Conservation (phyloP, 225 moss, liverwort and hornwort genomes). For the Climacium dendroides region DNA sequence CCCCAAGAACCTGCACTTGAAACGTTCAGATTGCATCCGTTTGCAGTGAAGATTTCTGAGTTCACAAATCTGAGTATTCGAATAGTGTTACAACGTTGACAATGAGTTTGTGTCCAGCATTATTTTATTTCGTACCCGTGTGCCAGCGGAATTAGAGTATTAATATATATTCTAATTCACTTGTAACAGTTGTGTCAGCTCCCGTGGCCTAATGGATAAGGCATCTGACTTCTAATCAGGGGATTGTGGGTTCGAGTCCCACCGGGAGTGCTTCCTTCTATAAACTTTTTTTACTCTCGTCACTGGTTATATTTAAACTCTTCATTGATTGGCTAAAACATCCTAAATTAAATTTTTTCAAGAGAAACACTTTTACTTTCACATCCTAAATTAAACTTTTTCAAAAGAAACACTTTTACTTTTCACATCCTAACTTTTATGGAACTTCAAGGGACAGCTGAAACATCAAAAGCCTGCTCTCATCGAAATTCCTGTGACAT, state of each 20-base stretch:
- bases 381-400: background rate
- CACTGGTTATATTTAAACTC: background rate
- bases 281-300: too few species aligned
- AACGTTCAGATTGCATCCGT: background rate
- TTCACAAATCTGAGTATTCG: background rate
- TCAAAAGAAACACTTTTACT: background rate
- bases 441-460: background rate
- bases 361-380: background rate
- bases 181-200: accelerated
- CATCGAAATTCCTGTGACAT: background rate
- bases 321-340: background rate
- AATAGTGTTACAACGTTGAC: background rate
- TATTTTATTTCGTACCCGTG: accelerated
- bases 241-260: conserved; percentile 99
- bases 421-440: background rate
- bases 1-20: background rate
- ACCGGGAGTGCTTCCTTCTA: conserved; percentile 45
- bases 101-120: background rate
- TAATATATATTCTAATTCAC: background rate
- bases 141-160: too few species aligned
- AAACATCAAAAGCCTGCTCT: background rate
- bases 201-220: conserved; percentile 99
- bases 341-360: too few species aligned
- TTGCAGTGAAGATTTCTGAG: background rate
- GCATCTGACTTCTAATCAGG: conserved; percentile 99